Conservation (phyloP, 148 eudicot species). For the Vaccinium vitisidaea region DNA sequence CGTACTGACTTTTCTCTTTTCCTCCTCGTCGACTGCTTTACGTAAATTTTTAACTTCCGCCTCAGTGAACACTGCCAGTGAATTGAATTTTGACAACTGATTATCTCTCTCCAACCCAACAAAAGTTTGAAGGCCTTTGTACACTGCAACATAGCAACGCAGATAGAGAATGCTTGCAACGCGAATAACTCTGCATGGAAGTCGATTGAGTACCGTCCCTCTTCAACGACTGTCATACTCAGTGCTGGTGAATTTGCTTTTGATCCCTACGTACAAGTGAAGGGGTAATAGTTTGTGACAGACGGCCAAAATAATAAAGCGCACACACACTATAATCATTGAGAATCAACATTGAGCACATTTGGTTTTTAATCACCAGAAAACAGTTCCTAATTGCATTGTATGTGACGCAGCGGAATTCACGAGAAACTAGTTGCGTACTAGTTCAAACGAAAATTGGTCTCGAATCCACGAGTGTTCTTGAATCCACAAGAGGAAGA, state of each 20-base stretch:
- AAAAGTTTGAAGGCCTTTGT: constrained; percentile 53
- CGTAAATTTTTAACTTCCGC: constrained; percentile 57
- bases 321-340: background rate
- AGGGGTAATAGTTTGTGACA: background rate
- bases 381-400: background rate
- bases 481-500: too few relatives aligned
- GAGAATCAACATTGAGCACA: background rate
- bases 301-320: background rate
- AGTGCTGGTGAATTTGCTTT: constrained; percentile 57
- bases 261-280: constrained; percentile 47
- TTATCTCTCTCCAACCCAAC: constrained; percentile 44
- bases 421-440: too few relatives aligned
- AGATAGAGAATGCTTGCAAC: constrained; percentile 79
- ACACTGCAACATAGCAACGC: constrained; percentile 69
- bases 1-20: constrained; percentile 39
- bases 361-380: background rate
- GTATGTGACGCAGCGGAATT: too few relatives aligned
- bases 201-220: constrained; percentile 61
- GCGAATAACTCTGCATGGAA: constrained; percentile 80
- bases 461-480: too few relatives aligned
- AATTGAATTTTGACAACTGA: constrained; percentile 45
- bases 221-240: constrained; percentile 41
- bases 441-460: too few relatives aligned
- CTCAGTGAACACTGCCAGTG: constrained; percentile 50
- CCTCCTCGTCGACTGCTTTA: constrained; percentile 42